A percentile compares a stretch with the other conserved stretches of the same genome.
Evolutionary conservation across 371 early-diverging fungal species (phyloP).

Genomic region (Mucor racemosus): DNA sequence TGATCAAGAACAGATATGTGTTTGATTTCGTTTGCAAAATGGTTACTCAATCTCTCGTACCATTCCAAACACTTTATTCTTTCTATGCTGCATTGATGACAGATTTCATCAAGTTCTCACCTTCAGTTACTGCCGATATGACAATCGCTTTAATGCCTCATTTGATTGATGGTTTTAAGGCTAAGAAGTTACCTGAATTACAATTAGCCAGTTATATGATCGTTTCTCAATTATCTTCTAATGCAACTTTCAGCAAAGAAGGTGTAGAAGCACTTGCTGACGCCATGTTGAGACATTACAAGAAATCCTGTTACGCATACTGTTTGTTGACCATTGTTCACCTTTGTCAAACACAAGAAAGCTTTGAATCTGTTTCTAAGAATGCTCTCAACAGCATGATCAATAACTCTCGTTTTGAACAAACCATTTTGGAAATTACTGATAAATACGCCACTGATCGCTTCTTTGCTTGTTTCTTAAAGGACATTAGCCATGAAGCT

Average conservation of each 20-base stretch:
- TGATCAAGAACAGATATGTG: constrained; percentile 60
- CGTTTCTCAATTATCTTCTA: constrained; percentile 66
- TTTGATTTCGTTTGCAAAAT: constrained; percentile 73
- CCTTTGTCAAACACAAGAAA: constrained; percentile 68
- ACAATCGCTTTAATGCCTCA: constrained; percentile 62
- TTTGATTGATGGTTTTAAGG: constrained; percentile 58
- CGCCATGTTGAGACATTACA: constrained; percentile 46
- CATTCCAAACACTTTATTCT: constrained; percentile 63
- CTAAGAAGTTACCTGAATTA: constrained; percentile 52
- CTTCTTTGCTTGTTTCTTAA: constrained; percentile 51
- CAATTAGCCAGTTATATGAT: constrained; percentile 74
- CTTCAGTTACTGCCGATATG: constrained; percentile 52
- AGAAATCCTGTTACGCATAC: constrained; percentile 38
- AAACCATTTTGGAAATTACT: constrained; percentile 47
- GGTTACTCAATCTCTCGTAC: constrained; percentile 45
- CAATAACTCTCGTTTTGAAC: constrained; percentile 36
- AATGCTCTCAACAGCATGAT: constrained; percentile 42
- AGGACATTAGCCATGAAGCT: constrained; percentile 31
- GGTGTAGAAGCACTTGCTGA: constrained; percentile 54
- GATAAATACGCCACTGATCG: constrained; percentile 59
- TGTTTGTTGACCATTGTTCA: constrained; percentile 68
- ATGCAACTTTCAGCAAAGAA: constrained; percentile 50
- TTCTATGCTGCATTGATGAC: constrained; percentile 72
- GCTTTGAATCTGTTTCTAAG: constrained; percentile 50
- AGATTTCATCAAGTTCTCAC: constrained; percentile 58